Evolutionary conservation across 2,329 filamentous ascomycete species (phyloP).

Genomic region (Exophiala sideris): DNA sequence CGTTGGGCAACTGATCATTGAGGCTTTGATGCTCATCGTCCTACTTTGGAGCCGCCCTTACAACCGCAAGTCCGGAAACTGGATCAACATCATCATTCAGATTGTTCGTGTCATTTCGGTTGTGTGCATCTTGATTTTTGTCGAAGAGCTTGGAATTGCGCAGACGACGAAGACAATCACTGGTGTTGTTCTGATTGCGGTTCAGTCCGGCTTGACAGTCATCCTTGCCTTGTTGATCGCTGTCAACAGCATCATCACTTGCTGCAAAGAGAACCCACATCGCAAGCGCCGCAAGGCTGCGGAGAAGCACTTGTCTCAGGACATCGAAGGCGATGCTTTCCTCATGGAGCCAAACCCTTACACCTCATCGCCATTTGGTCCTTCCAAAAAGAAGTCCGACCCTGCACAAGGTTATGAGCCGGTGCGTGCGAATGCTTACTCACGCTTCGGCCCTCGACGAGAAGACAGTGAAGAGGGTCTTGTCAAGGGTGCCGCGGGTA

Average conservation of each 20-base stretch:
- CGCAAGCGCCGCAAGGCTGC: slow-evolving; percentile 82
- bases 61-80: slow-evolving; percentile 79
- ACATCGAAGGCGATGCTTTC: slow-evolving; percentile 61
- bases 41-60: slow-evolving; percentile 84
- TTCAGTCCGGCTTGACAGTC: slow-evolving; percentile 81
- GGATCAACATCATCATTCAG: slow-evolving; percentile 92
- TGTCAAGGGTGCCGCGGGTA: slow-evolving; percentile 16
- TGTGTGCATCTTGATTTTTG: slow-evolving; percentile 84
- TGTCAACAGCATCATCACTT: slow-evolving; percentile 81
- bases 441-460: slow-evolving; percentile 9
- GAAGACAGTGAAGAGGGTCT: slow-evolving; percentile 21
- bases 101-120: slow-evolving; percentile 85
- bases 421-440: slow-evolving; percentile 19
- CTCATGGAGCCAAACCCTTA: slow-evolving; percentile 59
- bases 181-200: slow-evolving; percentile 86
- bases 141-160: slow-evolving; percentile 83
- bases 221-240: slow-evolving; percentile 81
- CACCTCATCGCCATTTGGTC: slow-evolving; percentile 2
- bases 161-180: slow-evolving; percentile 93
- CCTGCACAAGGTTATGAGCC: slow-evolving; percentile 21
- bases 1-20: slow-evolving; percentile 74
- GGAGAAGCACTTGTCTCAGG: slow-evolving; percentile 85
- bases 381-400: slow-evolving; percentile 18
- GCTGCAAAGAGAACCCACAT: slow-evolving; percentile 85
- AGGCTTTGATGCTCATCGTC: slow-evolving; percentile 72